Percentiles rank a stretch among this genome's conserved stretches.
phyloP scores from a whole-genome alignment of 2,329 filamentous ascomycete species.

The Aureobasidium lini region DNA sequence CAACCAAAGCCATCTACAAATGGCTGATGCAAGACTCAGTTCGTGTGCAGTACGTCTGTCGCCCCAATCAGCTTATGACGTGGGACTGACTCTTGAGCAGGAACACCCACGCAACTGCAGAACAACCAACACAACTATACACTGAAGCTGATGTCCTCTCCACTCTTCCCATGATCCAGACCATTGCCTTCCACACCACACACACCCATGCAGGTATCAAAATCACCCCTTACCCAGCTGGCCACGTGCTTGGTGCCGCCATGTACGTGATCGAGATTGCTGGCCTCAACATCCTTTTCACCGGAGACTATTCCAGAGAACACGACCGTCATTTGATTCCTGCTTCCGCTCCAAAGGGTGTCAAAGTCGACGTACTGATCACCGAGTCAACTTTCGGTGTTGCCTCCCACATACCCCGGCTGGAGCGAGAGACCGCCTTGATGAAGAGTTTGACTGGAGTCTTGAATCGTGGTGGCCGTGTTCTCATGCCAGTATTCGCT shows the following conservation, averaged over 20 bases:
- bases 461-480: conserved; percentile 83
- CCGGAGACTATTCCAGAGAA: conserved; percentile 93
- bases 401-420: conserved; percentile 80
- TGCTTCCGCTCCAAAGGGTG: conserved; percentile 76
- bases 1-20: conserved; percentile 98
- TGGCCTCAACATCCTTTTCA: conserved; percentile 93
- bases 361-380: conserved; percentile 93
- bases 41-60: conserved; percentile 64
- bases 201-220: conserved; percentile 94
- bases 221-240: conserved; percentile 93
- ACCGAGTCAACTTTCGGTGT: conserved; percentile 97
- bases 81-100: conserved; percentile 26
- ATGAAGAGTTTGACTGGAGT: conserved; percentile 94
- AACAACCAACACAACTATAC: conserved; percentile 65
- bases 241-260: conserved; percentile 93
- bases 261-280: conserved; percentile 99
- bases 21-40: conserved; percentile 98
- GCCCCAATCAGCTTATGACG: too few relatives aligned
- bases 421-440: conserved; percentile 84
- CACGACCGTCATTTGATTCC: conserved; percentile 94
- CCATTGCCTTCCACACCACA: conserved; percentile 96
- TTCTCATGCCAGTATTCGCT: conserved; percentile 91
- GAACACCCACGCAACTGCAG: conserved; percentile 58
- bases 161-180: conserved; percentile 89
- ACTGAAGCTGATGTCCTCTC: conserved; percentile 92